Evolutionary conservation across 2,329 filamentous ascomycete species (phyloP).

Genomic region (Dactylellina drechsleri): DNA sequence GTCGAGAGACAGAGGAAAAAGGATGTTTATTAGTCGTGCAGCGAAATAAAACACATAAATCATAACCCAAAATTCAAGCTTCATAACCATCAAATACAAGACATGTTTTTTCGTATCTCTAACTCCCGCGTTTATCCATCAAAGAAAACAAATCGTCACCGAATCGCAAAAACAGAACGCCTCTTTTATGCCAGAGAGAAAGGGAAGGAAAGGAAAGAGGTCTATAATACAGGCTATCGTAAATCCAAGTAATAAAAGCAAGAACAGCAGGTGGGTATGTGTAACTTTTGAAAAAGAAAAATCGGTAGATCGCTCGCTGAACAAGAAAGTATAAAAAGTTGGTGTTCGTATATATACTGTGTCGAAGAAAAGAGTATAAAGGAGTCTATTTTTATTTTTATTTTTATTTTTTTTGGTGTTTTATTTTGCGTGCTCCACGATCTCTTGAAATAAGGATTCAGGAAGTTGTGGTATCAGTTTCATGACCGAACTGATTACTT

Average conservation of each 20-base stretch:
- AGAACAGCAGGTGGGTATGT: slow-evolving; percentile 35
- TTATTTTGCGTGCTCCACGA: slow-evolving; percentile 85
- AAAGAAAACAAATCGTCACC: slow-evolving; percentile 3
- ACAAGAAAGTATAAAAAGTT: neutral
- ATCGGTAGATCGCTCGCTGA: slow-evolving; percentile 29
- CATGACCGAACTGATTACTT: slow-evolving; percentile 84
- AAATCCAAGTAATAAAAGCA: slow-evolving; percentile 19
- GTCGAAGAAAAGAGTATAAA: slow-evolving; percentile 18
- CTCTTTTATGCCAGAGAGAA: slow-evolving; percentile 31
- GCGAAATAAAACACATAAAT: neutral
- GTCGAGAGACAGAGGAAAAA: neutral
- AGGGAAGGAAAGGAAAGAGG: slow-evolving; percentile 7
- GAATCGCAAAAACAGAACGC: slow-evolving; percentile 21
- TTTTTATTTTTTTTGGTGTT: neutral
- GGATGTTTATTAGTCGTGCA: slow-evolving; percentile 16
- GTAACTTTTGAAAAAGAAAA: slow-evolving; percentile 25
- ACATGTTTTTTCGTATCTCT: slow-evolving; percentile 19
- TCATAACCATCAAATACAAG: neutral
- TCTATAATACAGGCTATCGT: slow-evolving; percentile 41
- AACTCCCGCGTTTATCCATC: slow-evolving; percentile 17
- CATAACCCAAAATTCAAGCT: slow-evolving; percentile 4
- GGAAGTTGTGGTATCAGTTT: slow-evolving; percentile 90
- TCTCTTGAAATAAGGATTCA: slow-evolving; percentile 86
- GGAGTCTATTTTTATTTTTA: neutral
- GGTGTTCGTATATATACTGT: slow-evolving; percentile 19